phyloP scores from a whole-genome alignment of 768 basidiomycete genomes.

The Boletus sensibilis region DNA sequence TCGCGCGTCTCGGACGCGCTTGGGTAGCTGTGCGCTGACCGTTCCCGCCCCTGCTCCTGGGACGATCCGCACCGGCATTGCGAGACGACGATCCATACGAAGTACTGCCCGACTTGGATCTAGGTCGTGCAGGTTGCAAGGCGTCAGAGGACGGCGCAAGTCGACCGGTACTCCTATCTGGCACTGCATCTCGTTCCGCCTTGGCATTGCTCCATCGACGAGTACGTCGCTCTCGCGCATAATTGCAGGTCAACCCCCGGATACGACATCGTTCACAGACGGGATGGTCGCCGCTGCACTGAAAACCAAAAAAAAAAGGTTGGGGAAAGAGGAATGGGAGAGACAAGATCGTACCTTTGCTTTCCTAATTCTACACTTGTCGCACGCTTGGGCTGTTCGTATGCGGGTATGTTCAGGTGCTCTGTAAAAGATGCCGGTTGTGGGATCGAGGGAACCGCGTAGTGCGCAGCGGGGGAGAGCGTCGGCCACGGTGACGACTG shows the following conservation, averaged over 20 bases:
- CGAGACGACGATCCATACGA: background rate
- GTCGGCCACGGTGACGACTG: constrained; percentile 3
- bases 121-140: background rate
- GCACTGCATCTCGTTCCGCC: background rate
- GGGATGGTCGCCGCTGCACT: constrained; percentile 69
- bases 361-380: constrained; percentile 70
- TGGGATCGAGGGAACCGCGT: constrained; percentile 60
- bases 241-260: constrained; percentile 61
- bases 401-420: constrained; percentile 63
- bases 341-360: constrained; percentile 54
- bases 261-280: constrained; percentile 62
- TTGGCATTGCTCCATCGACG: background rate
- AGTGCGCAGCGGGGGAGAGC: constrained; percentile 34
- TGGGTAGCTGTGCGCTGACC: background rate
- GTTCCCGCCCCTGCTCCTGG: background rate
- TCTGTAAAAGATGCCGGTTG: constrained; percentile 65
- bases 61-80: background rate
- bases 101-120: background rate
- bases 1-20: background rate
- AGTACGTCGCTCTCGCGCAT: constrained; percentile 55
- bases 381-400: constrained; percentile 72
- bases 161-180: background rate
- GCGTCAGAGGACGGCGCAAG: background rate
- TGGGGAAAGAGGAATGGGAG: background rate
- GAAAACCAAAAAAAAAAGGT: background rate